These are phyloP conservation scores for Pseudogymnoascus sp. DNA, from an alignment of 2,329 filamentous ascomycete genomes.

Conservation along the genomic window DNA sequence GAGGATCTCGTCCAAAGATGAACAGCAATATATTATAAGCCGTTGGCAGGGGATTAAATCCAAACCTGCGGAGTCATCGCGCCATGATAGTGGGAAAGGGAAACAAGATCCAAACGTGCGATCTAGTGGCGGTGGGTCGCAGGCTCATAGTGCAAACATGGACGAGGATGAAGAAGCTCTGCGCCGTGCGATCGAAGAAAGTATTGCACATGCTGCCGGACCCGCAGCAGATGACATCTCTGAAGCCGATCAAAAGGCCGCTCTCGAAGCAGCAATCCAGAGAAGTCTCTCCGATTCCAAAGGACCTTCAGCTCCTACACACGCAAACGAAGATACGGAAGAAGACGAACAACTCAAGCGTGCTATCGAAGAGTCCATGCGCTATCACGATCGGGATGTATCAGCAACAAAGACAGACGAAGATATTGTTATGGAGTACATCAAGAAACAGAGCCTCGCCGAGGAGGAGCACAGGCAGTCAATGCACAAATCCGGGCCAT, in stretches of 20 bases:
- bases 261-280: slow-evolving; percentile 48
- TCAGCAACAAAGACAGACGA: slow-evolving; percentile 49
- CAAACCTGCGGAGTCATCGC: slow-evolving; percentile 54
- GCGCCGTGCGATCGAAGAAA: slow-evolving; percentile 41
- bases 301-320: slow-evolving; percentile 11
- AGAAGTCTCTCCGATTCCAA: slow-evolving; percentile 35
- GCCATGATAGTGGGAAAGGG: slow-evolving; percentile 30
- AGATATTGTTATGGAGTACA: slow-evolving; percentile 65
- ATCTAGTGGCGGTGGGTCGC: slow-evolving; percentile 11
- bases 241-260: slow-evolving; percentile 48
- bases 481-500: neutral
- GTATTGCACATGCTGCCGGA: slow-evolving; percentile 35
- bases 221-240: slow-evolving; percentile 12
- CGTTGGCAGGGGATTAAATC: slow-evolving; percentile 52
- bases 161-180: slow-evolving; percentile 32
- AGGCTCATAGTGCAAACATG: slow-evolving; percentile 25
- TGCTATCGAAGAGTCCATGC: slow-evolving; percentile 34
- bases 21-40: slow-evolving; percentile 54
- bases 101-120: neutral
- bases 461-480: slow-evolving; percentile 46
- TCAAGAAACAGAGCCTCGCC: slow-evolving; percentile 65
- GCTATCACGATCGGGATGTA: slow-evolving; percentile 23
- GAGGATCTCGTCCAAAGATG: slow-evolving; percentile 42
- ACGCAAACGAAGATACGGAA: slow-evolving; percentile 19
- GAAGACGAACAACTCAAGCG: slow-evolving; percentile 33